Conservation (phyloP, 2,329 filamentous ascomycete genomes). For the Scytalidium lignicola region DNA sequence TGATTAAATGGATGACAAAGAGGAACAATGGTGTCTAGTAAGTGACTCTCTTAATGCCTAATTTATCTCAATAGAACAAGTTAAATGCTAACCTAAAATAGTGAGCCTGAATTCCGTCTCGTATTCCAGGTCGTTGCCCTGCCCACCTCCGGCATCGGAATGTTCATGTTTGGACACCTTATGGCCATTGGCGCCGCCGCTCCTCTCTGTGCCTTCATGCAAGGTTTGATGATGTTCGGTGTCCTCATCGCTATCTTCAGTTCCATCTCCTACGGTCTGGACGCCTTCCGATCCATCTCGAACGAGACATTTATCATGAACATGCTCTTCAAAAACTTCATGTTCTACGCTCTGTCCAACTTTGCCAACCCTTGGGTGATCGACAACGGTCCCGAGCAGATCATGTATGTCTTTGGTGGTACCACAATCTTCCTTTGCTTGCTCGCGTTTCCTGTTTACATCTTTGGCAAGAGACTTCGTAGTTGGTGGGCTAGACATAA, state of each 20-base stretch:
- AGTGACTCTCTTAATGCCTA: not conserved
- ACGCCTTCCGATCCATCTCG: slow-evolving; percentile 34
- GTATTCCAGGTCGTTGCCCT: slow-evolving; percentile 29
- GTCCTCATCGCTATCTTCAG: slow-evolving; percentile 27
- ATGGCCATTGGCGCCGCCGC: slow-evolving; percentile 18
- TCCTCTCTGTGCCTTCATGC: slow-evolving; percentile 16
- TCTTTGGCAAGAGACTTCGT: not conserved
- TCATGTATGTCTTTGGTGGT: slow-evolving; percentile 32
- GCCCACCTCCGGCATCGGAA: slow-evolving; percentile 28
- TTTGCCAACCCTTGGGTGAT: slow-evolving; percentile 37
- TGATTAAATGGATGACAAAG: slow-evolving; percentile 17
- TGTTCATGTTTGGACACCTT: slow-evolving; percentile 32
- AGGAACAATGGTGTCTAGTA: slow-evolving; percentile 10
- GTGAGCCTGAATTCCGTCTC: slow-evolving; percentile 45
- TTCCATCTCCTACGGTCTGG: slow-evolving; percentile 28
- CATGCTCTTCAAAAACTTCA: slow-evolving; percentile 39
- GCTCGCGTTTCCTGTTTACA: not conserved
- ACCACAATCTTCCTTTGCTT: slow-evolving; percentile 3
- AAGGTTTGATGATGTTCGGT: slow-evolving; percentile 20
- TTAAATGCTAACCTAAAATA: not conserved
- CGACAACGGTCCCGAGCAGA: slow-evolving; percentile 25
- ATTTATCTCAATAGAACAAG: not conserved
- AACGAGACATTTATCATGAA: slow-evolving; percentile 38
- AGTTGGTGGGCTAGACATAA: not conserved
- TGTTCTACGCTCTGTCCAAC: slow-evolving; percentile 35